Percentiles rank a stretch among this genome's conserved stretches.
These are phyloP conservation scores for Grosmannia penicillata DNA, from an alignment of 2,329 filamentous ascomycete species.

Conservation along the genomic window DNA sequence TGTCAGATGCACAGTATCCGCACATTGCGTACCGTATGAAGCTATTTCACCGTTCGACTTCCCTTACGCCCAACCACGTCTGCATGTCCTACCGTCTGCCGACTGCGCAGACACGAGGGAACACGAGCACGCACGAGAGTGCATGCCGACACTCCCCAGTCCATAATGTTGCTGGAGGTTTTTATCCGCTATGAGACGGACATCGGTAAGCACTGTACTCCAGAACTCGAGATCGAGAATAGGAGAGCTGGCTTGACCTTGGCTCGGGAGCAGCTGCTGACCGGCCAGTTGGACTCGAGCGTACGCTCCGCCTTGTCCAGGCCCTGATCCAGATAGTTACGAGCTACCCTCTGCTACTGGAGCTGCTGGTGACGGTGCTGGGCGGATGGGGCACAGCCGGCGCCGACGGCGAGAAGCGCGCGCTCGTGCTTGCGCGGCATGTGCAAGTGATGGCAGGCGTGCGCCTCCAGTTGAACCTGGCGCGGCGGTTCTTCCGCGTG, in stretches of 20 bases:
- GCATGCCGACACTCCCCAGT: neutral
- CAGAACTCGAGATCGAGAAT: too few species aligned
- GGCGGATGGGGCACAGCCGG: neutral
- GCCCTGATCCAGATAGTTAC: slow-evolving; percentile 31
- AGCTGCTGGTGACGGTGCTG: slow-evolving; percentile 12
- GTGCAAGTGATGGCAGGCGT: slow-evolving; percentile 16
- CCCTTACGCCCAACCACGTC: too few species aligned
- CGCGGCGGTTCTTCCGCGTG: slow-evolving; percentile 49
- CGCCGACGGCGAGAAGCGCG: neutral
- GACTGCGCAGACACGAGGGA: too few species aligned
- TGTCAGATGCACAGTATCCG: too few species aligned
- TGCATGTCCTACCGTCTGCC: too few species aligned
- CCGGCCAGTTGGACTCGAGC: slow-evolving; percentile 40
- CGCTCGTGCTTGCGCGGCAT: slow-evolving; percentile 7
- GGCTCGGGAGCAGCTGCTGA: neutral
- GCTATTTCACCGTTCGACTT: too few species aligned
- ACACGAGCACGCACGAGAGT: too few species aligned
- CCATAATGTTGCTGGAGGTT: slow-evolving; percentile 17
- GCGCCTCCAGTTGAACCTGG: slow-evolving; percentile 27
- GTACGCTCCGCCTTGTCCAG: slow-evolving; percentile 43
- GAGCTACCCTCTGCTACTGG: slow-evolving; percentile 26
- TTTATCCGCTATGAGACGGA: slow-evolving; percentile 31
- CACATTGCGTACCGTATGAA: too few species aligned
- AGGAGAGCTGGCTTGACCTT: neutral
- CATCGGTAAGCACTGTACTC: slow-evolving; percentile 29